Evolutionary conservation across 2,329 filamentous ascomycete genomes (phyloP).

Genomic region (Paracorniculantispora psalliotae): DNA sequence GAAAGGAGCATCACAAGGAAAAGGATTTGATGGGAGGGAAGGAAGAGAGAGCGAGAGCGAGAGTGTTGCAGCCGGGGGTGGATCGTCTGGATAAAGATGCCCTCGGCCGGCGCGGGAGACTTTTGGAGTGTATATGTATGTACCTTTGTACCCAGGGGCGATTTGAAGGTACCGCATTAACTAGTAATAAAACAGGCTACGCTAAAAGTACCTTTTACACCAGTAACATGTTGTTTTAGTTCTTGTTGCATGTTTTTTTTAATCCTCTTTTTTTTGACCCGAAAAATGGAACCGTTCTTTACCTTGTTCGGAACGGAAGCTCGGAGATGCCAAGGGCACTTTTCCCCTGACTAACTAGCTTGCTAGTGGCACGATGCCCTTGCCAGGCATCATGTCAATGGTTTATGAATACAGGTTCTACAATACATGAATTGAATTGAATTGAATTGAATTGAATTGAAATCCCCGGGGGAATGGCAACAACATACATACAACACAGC

Average conservation of each 20-base stretch:
- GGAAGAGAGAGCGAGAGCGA: not conserved
- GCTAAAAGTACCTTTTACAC: not conserved
- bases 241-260: not conserved
- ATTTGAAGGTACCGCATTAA: not conserved
- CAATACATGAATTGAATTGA: no score
- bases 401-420: no score
- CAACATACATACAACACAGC: no score
- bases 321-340: not conserved
- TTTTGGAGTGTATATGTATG: no score
- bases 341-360: not conserved
- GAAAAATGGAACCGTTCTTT: not conserved
- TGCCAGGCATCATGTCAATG: no score
- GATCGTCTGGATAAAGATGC: conserved; percentile 1
- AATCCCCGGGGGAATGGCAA: no score
- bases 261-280: not conserved
- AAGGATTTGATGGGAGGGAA: not conserved
- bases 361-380: no score
- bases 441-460: no score
- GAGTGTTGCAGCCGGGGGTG: not conserved
- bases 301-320: conserved; percentile 9
- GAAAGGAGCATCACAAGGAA: not conserved
- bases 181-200: not conserved
- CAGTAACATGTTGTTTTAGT: not conserved
- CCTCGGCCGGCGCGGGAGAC: not conserved
- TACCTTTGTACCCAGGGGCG: no score